Conservation (phyloP, 495 filamentous ascomycete genomes). For the Talaromyces wortmannii region DNA sequence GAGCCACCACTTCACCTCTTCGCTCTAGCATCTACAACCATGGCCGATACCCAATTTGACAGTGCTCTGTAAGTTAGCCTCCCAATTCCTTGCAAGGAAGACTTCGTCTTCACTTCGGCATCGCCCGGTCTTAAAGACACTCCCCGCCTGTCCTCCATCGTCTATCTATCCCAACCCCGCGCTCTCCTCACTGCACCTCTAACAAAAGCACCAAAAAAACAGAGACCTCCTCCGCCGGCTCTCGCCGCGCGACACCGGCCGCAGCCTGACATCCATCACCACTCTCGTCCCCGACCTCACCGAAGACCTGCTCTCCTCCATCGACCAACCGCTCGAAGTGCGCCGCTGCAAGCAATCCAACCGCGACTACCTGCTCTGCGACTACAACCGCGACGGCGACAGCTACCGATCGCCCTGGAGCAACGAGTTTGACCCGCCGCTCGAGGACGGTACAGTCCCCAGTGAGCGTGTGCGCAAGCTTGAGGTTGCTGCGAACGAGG, state of each 20-base stretch:
- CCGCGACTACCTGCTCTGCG: slow-evolving; percentile 95
- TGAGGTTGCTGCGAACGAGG: slow-evolving; percentile 89
- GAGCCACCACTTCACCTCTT: not conserved
- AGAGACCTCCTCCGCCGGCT: slow-evolving; percentile 98
- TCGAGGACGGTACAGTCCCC: slow-evolving; percentile 71
- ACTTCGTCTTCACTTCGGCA: not conserved
- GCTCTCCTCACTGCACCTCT: slow-evolving; percentile 2
- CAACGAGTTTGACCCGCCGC: slow-evolving; percentile 91
- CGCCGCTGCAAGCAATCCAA: slow-evolving; percentile 80
- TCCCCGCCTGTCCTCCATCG: not conserved
- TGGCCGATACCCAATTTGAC: slow-evolving; percentile 54
- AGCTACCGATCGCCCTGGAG: slow-evolving; percentile 96
- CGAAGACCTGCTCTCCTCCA: slow-evolving; percentile 95
- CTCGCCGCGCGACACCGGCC: slow-evolving; percentile 81
- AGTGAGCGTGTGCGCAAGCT: slow-evolving; percentile 86
- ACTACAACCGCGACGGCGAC: slow-evolving; percentile 99
- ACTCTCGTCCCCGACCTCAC: slow-evolving; percentile 81
- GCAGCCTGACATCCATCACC: slow-evolving; percentile 81
- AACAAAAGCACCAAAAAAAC: slow-evolving; percentile 7
- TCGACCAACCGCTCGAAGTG: slow-evolving; percentile 88
- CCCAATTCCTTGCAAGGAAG: not conserved
- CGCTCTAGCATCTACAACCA: slow-evolving; percentile 17
- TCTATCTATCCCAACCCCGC: slow-evolving; percentile 16
- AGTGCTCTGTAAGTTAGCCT: slow-evolving; percentile 50
- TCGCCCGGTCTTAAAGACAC: no score